Evolutionary conservation across 2,329 filamentous ascomycete genomes (phyloP), one percentile per base, ranked within the genome.

Genomic region (Monilinia polystroma): DNA sequence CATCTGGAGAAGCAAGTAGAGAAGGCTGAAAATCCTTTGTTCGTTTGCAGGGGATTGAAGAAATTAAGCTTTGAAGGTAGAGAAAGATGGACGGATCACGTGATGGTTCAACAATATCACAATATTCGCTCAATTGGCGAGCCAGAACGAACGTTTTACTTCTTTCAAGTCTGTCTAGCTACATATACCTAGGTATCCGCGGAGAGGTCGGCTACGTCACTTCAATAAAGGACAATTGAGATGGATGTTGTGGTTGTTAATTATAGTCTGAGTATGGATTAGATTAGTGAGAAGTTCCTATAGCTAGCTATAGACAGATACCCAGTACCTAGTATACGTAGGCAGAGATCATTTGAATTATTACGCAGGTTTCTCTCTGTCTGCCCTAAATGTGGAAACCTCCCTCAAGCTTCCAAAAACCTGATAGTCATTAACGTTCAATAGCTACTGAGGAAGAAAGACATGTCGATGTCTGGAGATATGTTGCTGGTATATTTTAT

Each of bases 11-110:
- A 41, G 14, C 16, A n/a, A 49, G 3, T 11, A 59, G 32, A 52
- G 59, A 43, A 32, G 59, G 49, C 47, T 29, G 32, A 49, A 20
- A 32, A 35, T 29, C 59, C 41, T 65, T 65, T 65, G 54, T 59
- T 65, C 32, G 52, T 65, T 59, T 52, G 35, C 63, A 52, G 45
- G 63, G 63, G 23, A 12, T 63, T 8, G 10, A 20, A 6, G 10
- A 43, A 23, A 51, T 64, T 58, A 64, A 58, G 63, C 63, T 64
- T 64, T 58, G 1, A 16, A 26, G 29, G 20, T 7, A 41, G 29
- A 58, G 7, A 3, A 26, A 11, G 16, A 8, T 16, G 4, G 10
- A 4, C n/a, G 5, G 3, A n/a, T 49, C 52, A 58, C 52, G 63
- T 64, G 53, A 2, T 8, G 26, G 11, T 4, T 32, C 2, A n/a